Evolutionary conservation across 495 filamentous ascomycete genomes (phyloP).

Genomic region (Barbatosphaeria neglecta): DNA sequence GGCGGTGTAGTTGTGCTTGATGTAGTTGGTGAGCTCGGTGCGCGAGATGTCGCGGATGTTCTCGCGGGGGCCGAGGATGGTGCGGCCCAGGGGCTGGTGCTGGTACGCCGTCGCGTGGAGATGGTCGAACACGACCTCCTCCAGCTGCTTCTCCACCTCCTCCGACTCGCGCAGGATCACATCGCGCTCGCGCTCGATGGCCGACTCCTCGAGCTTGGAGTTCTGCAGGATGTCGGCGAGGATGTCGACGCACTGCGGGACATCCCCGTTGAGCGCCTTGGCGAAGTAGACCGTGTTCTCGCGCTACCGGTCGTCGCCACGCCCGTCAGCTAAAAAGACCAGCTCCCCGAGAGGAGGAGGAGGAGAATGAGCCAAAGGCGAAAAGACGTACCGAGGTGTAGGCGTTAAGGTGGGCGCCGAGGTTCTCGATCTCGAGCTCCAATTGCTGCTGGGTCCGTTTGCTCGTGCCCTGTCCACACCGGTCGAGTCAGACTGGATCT

Average conservation of each 20-base stretch:
- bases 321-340: too few species aligned
- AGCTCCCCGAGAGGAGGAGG: too few species aligned
- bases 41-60: slow-evolving; percentile 95
- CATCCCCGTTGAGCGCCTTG: slow-evolving; percentile 95
- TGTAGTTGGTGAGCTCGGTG: slow-evolving; percentile 83
- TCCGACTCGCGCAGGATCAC: slow-evolving; percentile 98
- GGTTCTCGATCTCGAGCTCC: slow-evolving; percentile 99
- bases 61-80: slow-evolving; percentile 92
- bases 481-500: not conserved
- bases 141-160: slow-evolving; percentile 98
- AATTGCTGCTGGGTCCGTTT: slow-evolving; percentile 90
- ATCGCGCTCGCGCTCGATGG: slow-evolving; percentile 94
- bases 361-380: slow-evolving; percentile 11
- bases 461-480: slow-evolving; percentile 56
- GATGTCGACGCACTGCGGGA: slow-evolving; percentile 91
- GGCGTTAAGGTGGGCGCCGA: slow-evolving; percentile 97
- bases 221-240: slow-evolving; percentile 98
- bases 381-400: slow-evolving; percentile 93
- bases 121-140: slow-evolving; percentile 99
- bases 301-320: slow-evolving; percentile 57
- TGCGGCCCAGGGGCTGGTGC: slow-evolving; percentile 88
- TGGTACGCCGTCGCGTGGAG: slow-evolving; percentile 97
- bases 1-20: slow-evolving; percentile 98
- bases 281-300: slow-evolving; percentile 99
- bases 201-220: slow-evolving; percentile 84